Base-by-base conservation (phyloP, 192 early-diverging fungal genomes). In the Lunasporangiospora selenospora region DNA sequence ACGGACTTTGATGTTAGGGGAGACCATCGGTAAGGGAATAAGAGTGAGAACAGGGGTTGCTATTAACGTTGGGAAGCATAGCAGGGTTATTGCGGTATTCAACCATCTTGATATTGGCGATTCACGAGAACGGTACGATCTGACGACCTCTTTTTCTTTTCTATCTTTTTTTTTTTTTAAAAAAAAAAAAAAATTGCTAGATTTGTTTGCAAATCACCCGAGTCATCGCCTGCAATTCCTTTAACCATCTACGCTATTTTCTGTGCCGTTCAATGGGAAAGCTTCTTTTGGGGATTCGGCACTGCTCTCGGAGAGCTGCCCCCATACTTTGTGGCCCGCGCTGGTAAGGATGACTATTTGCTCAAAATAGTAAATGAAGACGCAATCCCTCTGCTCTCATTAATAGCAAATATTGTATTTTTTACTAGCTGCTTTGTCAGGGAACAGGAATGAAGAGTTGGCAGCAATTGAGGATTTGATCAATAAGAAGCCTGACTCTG, bases 241-340 rank as follows among this genome's bases (percentile, higher is more conserved):
- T 61, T 89, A 21, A 81, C 91, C 0, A 58, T 95, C 15, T 84
- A 71, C 49, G 50, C 75, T 3, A 90, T 98, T 13, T 84, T 86
- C 39, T 40, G 69, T 34, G 93, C 92, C 61, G 88, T 98, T 2
- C 63, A 84, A 33, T 78, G 79, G 61, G 94, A 95, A 52, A 87
- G 85, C 45, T 90, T 95, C 46, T 95, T 92, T 67, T 98, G 96
- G 96, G 95, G 95, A 18, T 67, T 90, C 32, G 95, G 95, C 32
- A 98, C 95, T 0, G 89, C 96, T 13, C 71, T 98, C 12, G 96
- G 95, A 18, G 96, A 98, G 75, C 69, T 98, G 21, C 96, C 95
- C 13, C 96, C 96, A 2, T 96, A 97, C 66, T 97, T 98, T 81
- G 92, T 96, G 18, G 92, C 95, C 21, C 82, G 93, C 45, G 93